A percentile compares a stretch with the other conserved stretches of the same genome.
Conservation (phyloP, 2,329 filamentous ascomycete species). For the Verruconis gallopava region DNA sequence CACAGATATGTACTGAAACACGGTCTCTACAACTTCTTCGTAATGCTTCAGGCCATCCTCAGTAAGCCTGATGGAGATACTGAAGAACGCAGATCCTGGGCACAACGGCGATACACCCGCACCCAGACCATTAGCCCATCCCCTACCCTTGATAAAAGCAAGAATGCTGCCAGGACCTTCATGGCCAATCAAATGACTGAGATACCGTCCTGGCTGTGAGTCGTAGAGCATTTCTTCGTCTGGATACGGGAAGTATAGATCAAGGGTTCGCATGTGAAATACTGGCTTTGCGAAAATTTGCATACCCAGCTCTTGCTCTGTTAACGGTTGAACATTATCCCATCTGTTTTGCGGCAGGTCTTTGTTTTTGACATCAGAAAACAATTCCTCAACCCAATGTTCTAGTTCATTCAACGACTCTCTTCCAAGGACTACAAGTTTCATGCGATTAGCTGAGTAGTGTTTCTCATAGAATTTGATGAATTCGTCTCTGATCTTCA, state of each 20-base stretch:
- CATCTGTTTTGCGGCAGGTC: conserved; percentile 55
- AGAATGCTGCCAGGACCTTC: conserved; percentile 88
- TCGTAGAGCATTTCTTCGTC: conserved; percentile 73
- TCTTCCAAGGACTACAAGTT: conserved; percentile 71
- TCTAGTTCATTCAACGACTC: conserved; percentile 74
- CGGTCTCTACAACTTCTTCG: conserved; percentile 64
- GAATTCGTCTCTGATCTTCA: conserved; percentile 82
- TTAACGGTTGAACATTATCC: conserved; percentile 49
- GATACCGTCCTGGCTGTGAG: conserved; percentile 70
- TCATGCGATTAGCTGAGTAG: conserved; percentile 91
- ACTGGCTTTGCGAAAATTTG: conserved; percentile 84
- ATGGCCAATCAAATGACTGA: conserved; percentile 81
- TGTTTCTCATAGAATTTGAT: conserved; percentile 82
- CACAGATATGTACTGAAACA: conserved; percentile 87
- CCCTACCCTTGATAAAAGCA: conserved; percentile 77
- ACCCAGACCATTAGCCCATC: conserved; percentile 74
- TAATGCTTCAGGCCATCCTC: conserved; percentile 76
- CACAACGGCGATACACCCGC: conserved; percentile 66
- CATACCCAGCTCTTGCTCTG: conserved; percentile 47
- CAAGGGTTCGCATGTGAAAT: conserved; percentile 70
- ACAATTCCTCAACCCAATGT: conserved; percentile 71
- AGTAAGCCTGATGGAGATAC: conserved; percentile 65
- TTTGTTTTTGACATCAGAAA: conserved; percentile 72
- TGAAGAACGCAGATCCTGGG: conserved; percentile 69
- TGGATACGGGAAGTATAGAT: conserved; percentile 70